Percentiles rank a stretch among this genome's conserved stretches.
phyloP scores from a whole-genome alignment of 2,329 filamentous ascomycete genomes.

The Alternaria rosae region DNA sequence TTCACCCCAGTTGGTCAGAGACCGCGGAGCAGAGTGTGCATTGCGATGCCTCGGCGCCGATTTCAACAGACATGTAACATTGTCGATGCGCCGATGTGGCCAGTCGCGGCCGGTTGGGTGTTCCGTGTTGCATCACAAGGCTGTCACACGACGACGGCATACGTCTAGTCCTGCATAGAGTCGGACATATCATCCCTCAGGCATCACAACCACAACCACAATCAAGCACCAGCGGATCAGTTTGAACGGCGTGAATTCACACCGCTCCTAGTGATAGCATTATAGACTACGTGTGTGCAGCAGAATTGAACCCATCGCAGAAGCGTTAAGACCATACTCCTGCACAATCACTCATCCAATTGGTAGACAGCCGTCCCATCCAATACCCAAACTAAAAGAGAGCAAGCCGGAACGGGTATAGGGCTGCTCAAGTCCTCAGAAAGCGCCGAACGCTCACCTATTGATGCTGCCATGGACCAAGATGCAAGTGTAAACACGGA shows the following conservation, averaged over 20 bases:
- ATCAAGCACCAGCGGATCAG: background rate
- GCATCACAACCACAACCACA: background rate
- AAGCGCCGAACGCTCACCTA: conserved; percentile 52
- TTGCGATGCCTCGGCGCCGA: background rate
- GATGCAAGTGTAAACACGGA: conserved; percentile 37
- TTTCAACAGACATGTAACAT: background rate
- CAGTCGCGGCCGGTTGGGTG: background rate
- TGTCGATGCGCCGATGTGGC: background rate
- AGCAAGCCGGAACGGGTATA: conserved; percentile 44
- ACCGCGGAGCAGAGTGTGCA: background rate
- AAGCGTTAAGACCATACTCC: conserved; percentile 14
- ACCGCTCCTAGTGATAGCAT: conserved; percentile 28
- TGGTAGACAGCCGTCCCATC: conserved; percentile 13
- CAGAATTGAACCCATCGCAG: conserved; percentile 20
- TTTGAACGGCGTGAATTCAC: conserved; percentile 47
- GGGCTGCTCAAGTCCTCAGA: conserved; percentile 53
- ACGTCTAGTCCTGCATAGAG: background rate
- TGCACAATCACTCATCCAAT: conserved; percentile 4
- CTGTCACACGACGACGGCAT: background rate
- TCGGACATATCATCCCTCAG: background rate
- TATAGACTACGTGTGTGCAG: conserved; percentile 13
- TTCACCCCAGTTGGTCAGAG: background rate
- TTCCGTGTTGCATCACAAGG: background rate
- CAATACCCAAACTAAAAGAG: conserved; percentile 23
- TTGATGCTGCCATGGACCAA: conserved; percentile 50